A percentile compares a stretch with the other conserved stretches of the same genome.
Evolutionary conservation across 176 grass and related monocot species (phyloP).

Genomic region (Raddia guianensis): DNA sequence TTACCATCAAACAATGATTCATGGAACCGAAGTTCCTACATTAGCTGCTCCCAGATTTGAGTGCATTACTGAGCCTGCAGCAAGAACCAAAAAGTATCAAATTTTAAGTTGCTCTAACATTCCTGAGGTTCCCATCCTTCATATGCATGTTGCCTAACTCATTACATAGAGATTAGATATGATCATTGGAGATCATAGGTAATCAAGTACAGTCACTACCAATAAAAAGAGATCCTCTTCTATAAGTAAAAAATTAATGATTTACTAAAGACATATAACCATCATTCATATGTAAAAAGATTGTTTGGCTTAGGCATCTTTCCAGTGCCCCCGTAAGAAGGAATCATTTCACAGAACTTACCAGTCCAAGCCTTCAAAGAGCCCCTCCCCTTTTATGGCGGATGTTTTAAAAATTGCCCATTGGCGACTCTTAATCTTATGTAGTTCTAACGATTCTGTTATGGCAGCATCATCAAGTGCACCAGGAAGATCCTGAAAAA

Average conservation of each 20-base stretch:
- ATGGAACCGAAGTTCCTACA: constrained; percentile 29
- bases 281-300: constrained; percentile 14
- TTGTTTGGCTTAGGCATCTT: constrained; percentile 19
- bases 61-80: constrained; percentile 95
- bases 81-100: constrained; percentile 20
- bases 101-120: neutral
- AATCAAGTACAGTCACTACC: neutral
- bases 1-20: constrained; percentile 43
- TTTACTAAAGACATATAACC: neutral
- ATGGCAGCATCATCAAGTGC: constrained; percentile 98
- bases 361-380: constrained; percentile 99
- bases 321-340: neutral
- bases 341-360: constrained; percentile 40
- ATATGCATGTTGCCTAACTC: neutral
- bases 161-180: neutral
- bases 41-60: constrained; percentile 86
- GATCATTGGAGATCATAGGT: neutral
- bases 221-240: neutral
- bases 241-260: neutral
- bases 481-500: constrained; percentile 89
- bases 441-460: constrained; percentile 96
- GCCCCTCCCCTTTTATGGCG: constrained; percentile 97
- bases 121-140: neutral
- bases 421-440: constrained; percentile 99
- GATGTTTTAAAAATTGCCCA: constrained; percentile 99